phyloP scores from a whole-genome alignment of 805 yeast genomes.

The Wickerhamiella slavikovae region DNA sequence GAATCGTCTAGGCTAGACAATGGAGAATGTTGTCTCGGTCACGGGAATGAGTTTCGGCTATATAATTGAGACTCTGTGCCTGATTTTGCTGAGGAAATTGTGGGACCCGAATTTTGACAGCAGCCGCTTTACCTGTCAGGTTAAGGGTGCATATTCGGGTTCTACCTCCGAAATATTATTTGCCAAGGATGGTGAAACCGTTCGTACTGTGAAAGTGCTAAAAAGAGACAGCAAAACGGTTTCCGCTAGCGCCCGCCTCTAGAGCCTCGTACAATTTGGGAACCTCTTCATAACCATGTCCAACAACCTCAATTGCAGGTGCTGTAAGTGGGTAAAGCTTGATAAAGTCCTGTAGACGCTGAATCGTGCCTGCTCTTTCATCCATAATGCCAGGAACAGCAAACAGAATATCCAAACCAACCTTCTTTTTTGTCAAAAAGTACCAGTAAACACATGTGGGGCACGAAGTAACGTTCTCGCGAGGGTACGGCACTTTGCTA shows the following conservation, averaged over 20 bases:
- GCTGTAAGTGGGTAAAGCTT: slow-evolving; percentile 3
- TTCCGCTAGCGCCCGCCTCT: slow-evolving; percentile 11
- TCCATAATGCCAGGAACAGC: slow-evolving; percentile 3
- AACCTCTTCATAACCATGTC: slow-evolving; percentile 11
- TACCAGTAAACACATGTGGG: slow-evolving; percentile 7
- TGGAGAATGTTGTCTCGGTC: too few species aligned
- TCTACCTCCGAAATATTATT: too few species aligned
- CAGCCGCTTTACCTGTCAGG: too few species aligned
- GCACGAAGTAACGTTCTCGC: slow-evolving; percentile 2
- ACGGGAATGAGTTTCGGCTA: too few species aligned
- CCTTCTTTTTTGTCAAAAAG: slow-evolving; percentile 8
- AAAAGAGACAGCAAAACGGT: slow-evolving; percentile 10
- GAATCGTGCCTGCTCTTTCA: slow-evolving; percentile 3
- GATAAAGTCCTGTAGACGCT: slow-evolving; percentile 6
- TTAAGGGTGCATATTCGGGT: too few species aligned
- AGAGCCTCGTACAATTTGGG: slow-evolving; percentile 8
- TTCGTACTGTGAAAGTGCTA: too few species aligned
- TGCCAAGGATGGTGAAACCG: too few species aligned
- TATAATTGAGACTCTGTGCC: too few species aligned
- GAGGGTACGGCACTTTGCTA: slow-evolving; percentile 1
- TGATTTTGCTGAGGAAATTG: too few species aligned
- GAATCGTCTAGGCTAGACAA: too few species aligned
- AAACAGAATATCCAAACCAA: slow-evolving; percentile 6
- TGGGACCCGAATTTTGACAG: too few species aligned
- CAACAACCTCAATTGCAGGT: slow-evolving; percentile 9